A percentile compares a stretch with the other conserved stretches of the same genome.
Evolutionary conservation across 1,284 basidiomycete species (phyloP).

Genomic region (Vanrija sp.): DNA sequence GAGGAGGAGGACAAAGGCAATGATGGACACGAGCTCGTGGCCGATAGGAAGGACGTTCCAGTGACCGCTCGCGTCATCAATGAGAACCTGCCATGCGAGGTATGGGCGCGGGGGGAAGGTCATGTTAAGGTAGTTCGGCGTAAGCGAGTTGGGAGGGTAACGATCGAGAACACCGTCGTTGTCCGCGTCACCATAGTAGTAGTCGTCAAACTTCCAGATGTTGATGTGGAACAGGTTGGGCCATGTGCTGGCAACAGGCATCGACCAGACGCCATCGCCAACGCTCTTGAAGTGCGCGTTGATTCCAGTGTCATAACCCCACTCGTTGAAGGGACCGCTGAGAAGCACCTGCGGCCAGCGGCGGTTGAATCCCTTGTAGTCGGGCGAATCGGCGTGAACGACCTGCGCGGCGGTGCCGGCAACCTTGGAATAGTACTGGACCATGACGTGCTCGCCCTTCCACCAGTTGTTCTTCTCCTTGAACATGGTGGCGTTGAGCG

Average conservation of each 20-base stretch:
- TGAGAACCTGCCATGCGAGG: slow-evolving; percentile 74
- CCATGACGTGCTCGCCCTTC: slow-evolving; percentile 75
- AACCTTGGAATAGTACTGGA: slow-evolving; percentile 78
- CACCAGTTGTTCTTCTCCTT: slow-evolving; percentile 60
- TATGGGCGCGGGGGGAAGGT: slow-evolving; percentile 58
- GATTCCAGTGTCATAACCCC: slow-evolving; percentile 83
- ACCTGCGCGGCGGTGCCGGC: slow-evolving; percentile 62
- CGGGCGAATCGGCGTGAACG: slow-evolving; percentile 66
- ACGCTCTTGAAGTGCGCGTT: slow-evolving; percentile 62
- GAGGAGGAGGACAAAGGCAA: slow-evolving; percentile 76
- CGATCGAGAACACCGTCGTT: slow-evolving; percentile 82
- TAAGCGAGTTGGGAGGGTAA: slow-evolving; percentile 73
- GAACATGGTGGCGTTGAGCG: slow-evolving; percentile 61
- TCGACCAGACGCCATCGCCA: slow-evolving; percentile 53
- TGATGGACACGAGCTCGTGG: slow-evolving; percentile 68
- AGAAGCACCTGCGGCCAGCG: slow-evolving; percentile 80
- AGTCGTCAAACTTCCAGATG: slow-evolving; percentile 81
- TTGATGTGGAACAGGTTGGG: slow-evolving; percentile 82
- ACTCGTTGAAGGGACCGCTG: slow-evolving; percentile 80
- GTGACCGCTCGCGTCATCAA: slow-evolving; percentile 69
- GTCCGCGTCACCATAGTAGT: slow-evolving; percentile 84
- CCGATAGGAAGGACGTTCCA: slow-evolving; percentile 79
- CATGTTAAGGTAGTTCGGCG: slow-evolving; percentile 83
- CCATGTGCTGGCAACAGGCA: slow-evolving; percentile 74
- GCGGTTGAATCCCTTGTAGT: slow-evolving; percentile 58